Evolutionary conservation across 345 rosid species (phyloP).

Genomic region (Streptanthus diversifolius): DNA sequence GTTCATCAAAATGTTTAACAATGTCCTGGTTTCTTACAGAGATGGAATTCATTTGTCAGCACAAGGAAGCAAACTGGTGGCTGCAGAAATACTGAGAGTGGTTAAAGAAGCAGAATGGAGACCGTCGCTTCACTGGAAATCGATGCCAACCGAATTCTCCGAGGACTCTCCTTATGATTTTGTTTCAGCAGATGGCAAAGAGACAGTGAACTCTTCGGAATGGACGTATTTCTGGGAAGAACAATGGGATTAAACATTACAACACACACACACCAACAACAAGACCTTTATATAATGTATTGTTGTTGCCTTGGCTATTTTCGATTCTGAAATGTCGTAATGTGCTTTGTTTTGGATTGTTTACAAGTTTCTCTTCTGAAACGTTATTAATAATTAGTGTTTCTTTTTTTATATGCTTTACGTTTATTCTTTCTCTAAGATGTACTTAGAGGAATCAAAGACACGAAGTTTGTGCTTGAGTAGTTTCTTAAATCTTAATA

Average conservation of each 20-base stretch:
- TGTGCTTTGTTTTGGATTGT: constrained; percentile 2
- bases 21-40: constrained; percentile 32
- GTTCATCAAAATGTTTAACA: neutral
- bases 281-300: neutral
- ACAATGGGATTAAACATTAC: constrained; percentile 61
- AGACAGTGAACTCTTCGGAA: constrained; percentile 66
- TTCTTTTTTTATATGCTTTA: neutral
- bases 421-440: neutral
- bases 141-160: constrained; percentile 76
- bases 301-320: neutral
- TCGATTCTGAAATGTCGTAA: neutral
- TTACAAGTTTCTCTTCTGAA: neutral
- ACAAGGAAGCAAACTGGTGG: constrained; percentile 87
- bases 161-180: constrained; percentile 77
- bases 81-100: constrained; percentile 71
- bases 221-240: constrained; percentile 82
- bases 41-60: constrained; percentile 89
- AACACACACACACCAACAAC: neutral
- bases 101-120: constrained; percentile 78
- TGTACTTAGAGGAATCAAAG: neutral
- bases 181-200: constrained; percentile 73
- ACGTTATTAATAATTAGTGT: neutral
- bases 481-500: neutral
- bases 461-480: neutral
- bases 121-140: constrained; percentile 90